A percentile compares a stretch with the other conserved stretches of the same genome.
These are phyloP conservation scores for Naematelia aurantialba DNA, from an alignment of 768 basidiomycete species.

Conservation along the genomic window DNA sequence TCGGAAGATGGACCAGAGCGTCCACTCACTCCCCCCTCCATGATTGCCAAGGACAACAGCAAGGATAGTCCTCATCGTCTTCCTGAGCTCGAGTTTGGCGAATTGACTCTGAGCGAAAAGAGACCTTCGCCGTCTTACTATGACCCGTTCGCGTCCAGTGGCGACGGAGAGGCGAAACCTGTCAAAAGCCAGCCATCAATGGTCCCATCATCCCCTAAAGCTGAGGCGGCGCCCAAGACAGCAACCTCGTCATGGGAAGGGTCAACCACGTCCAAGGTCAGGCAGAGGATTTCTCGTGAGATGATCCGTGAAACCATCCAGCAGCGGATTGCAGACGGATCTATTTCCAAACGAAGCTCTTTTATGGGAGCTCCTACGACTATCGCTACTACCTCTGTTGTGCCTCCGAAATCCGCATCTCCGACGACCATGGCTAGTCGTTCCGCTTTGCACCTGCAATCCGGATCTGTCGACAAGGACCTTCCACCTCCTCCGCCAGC, in stretches of 20 bases:
- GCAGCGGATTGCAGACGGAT: conserved; percentile 40
- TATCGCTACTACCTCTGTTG: too few relatives aligned
- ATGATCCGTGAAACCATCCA: conserved; percentile 47
- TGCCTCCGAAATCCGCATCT: too few relatives aligned
- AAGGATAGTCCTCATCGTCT: conserved; percentile 42
- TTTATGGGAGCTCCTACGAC: conserved; percentile 7
- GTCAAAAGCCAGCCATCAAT: neutral
- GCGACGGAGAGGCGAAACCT: conserved; percentile 11
- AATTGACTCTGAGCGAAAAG: conserved; percentile 22
- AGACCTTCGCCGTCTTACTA: neutral
- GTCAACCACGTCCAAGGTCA: conserved; percentile 32
- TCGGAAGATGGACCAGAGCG: conserved; percentile 16
- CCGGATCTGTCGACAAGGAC: conserved; percentile 23
- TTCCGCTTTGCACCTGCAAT: neutral
- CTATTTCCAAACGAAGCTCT: conserved; percentile 23
- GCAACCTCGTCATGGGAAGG: neutral
- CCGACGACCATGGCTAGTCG: too few relatives aligned
- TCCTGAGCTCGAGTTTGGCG: conserved; percentile 44
- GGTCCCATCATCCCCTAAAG: neutral
- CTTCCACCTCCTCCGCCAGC: conserved; percentile 28
- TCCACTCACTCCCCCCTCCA: conserved; percentile 40
- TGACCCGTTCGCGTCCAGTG: neutral
- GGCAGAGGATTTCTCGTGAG: conserved; percentile 48
- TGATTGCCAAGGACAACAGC: conserved; percentile 4
- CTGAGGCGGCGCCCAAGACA: conserved; percentile 4